Base-by-base conservation (phyloP, 2,329 filamentous ascomycete species). In the Ophiostoma sp. region DNA sequence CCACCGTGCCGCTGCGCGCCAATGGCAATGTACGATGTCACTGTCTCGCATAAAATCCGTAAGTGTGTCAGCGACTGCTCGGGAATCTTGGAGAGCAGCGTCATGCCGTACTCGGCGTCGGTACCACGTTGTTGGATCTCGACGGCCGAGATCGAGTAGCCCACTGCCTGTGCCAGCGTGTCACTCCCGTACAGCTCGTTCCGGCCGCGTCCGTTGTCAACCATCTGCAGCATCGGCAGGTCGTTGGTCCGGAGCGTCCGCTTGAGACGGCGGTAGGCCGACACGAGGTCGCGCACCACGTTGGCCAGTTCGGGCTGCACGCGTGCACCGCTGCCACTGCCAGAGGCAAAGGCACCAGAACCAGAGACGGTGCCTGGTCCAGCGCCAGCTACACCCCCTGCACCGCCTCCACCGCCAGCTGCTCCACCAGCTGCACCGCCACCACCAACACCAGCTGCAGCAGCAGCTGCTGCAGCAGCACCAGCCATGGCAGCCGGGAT, bases 121-220 rank as follows among this genome's bases (percentile, higher is more conserved):
- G 94, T 86, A 7, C 96, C 96, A 77, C 96, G 92, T 80, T 98
- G 94, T 76, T 95, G 91, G 76, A 98, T 97, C 82, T 99, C 96
- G 3, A 93, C 90, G 0, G 94, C 91, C 9, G 94, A 91, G 74
- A 99, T 94, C 0, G 95, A 95, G 80, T 91, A 94, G 1, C 93
- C 95, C 17, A 98, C 89, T 1, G 90, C 85, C 73, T 87, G 86
- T 17, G 90, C 87, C 12, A 94, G 81, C 0, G 87, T 87, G 77
- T 92, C 90, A 73, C 87, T 88, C 28, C 81, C 82, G 72, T 82
- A 83, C 5, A 91, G 80, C 72, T 88, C 84, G 69, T 85, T 83
- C 19, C 76, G 1, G 76, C 77, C 75, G 78, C 25, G 71, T 75
- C 74, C 17, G 80, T 76, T 59, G 81, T 76, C n/a, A 48, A n/a